Evolutionary conservation across 1,284 basidiomycete species (phyloP).

Genomic region (Uromyces viciae-fabae): DNA sequence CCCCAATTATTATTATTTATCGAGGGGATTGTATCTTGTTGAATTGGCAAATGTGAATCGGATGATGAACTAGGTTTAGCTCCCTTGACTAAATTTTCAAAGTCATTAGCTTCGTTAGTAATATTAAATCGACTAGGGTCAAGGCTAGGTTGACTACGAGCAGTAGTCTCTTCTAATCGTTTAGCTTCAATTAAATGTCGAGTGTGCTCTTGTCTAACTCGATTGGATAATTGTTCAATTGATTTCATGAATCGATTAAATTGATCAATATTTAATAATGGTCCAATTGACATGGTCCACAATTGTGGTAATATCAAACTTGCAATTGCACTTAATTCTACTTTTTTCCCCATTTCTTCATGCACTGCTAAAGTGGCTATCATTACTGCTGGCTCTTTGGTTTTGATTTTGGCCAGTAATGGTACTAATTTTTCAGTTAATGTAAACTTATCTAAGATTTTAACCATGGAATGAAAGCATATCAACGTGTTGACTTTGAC

Average conservation of each 20-base stretch:
- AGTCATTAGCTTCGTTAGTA: conserved; percentile 49
- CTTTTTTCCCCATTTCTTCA: conserved; percentile 92
- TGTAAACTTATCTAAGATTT: conserved; percentile 87
- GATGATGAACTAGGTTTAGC: neutral
- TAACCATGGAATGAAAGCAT: conserved; percentile 87
- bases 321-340: conserved; percentile 89
- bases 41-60: neutral
- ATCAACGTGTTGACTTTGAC: conserved; percentile 84
- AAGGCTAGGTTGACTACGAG: conserved; percentile 50
- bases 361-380: conserved; percentile 90
- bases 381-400: conserved; percentile 63
- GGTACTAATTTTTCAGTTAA: conserved; percentile 93
- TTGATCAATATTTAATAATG: conserved; percentile 80
- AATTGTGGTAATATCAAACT: conserved; percentile 87
- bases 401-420: conserved; percentile 86
- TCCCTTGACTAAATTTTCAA: conserved; percentile 52
- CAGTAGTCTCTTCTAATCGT: conserved; percentile 66
- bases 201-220: conserved; percentile 79
- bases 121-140: neutral
- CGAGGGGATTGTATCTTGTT: neutral
- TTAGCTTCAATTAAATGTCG: conserved; percentile 78
- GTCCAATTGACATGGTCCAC: conserved; percentile 96
- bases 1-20: conserved; percentile 14
- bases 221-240: conserved; percentile 61
- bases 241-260: conserved; percentile 83